Conservation (phyloP, 805 yeast genomes). For the Nakazawaea laoshanensis region DNA sequence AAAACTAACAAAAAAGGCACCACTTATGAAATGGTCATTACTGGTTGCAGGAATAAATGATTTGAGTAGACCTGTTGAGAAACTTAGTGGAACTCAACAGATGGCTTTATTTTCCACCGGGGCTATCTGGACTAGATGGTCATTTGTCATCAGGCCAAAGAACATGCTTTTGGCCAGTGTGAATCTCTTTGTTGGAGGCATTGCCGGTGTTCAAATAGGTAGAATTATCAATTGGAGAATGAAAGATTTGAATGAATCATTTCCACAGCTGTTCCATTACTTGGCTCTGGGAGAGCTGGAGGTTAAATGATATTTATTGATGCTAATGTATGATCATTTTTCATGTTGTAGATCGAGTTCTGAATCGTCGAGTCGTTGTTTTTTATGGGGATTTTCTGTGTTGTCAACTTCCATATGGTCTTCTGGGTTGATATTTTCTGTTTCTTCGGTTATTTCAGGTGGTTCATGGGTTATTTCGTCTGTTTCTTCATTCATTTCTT, state of each 20-base stretch:
- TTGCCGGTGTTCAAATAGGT: constrained; percentile 76
- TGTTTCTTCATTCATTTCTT: constrained; percentile 6
- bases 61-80: constrained; percentile 83
- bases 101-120: constrained; percentile 86
- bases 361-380: not conserved
- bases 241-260: constrained; percentile 47
- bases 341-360: too few relatives aligned
- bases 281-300: constrained; percentile 38
- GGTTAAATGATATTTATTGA: not conserved
- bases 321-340: too few relatives aligned
- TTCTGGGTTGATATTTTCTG: too few relatives aligned
- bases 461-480: constrained; percentile 14
- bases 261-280: constrained; percentile 48
- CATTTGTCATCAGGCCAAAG: constrained; percentile 84
- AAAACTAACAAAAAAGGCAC: constrained; percentile 31
- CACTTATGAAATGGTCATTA: constrained; percentile 73
- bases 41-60: constrained; percentile 91
- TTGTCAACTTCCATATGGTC: too few relatives aligned
- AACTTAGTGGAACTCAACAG: constrained; percentile 84
- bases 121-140: constrained; percentile 97
- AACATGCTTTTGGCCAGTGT: constrained; percentile 85
- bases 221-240: constrained; percentile 67
- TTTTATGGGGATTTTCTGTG: too few relatives aligned
- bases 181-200: constrained; percentile 85
- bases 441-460: too few relatives aligned